Percentiles rank a stretch among this genome's conserved stretches.
Evolutionary conservation across 148 eudicot genomes (phyloP).

Genomic region (Pouteria glomerata): DNA sequence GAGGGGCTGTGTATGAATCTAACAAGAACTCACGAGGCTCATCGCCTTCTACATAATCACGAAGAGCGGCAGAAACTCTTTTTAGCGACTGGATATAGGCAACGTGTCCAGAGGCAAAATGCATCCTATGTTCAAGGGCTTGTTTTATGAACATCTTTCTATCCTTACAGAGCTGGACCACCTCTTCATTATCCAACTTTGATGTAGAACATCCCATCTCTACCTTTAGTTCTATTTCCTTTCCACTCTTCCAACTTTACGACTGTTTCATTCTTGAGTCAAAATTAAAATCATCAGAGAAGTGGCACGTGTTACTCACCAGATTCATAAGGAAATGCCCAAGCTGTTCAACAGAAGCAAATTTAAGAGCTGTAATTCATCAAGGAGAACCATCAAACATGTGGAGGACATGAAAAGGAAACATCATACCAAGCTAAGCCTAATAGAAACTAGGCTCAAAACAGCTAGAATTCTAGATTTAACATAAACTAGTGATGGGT

Average conservation of each 20-base stretch:
- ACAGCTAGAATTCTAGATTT: neutral
- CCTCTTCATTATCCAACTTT: slow-evolving; percentile 92
- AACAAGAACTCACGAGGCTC: slow-evolving; percentile 73
- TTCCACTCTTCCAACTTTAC: slow-evolving; percentile 8
- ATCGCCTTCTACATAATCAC: slow-evolving; percentile 82
- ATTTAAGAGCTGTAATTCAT: neutral
- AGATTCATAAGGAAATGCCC: slow-evolving; percentile 54
- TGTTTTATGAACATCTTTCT: slow-evolving; percentile 79
- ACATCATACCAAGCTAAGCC: slow-evolving; percentile 11
- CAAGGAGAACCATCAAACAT: slow-evolving; percentile 6
- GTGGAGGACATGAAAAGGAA: slow-evolving; percentile 23
- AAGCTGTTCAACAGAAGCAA: slow-evolving; percentile 29
- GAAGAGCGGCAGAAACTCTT: slow-evolving; percentile 79
- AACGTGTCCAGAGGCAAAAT: slow-evolving; percentile 72
- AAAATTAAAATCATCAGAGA: slow-evolving; percentile 22
- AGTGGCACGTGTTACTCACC: slow-evolving; percentile 25
- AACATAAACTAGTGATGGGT: neutral
- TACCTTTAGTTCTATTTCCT: too few species aligned
- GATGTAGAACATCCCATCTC: slow-evolving; percentile 96
- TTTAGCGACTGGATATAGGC: slow-evolving; percentile 78
- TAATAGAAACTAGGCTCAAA: slow-evolving; percentile 11
- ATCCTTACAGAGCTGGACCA: slow-evolving; percentile 85
- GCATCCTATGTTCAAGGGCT: slow-evolving; percentile 78
- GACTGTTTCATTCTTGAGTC: slow-evolving; percentile 31
- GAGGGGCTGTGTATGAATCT: slow-evolving; percentile 59